Evolutionary conservation across 768 basidiomycete species (phyloP).

Genomic region (Suillus subalutaceus): DNA sequence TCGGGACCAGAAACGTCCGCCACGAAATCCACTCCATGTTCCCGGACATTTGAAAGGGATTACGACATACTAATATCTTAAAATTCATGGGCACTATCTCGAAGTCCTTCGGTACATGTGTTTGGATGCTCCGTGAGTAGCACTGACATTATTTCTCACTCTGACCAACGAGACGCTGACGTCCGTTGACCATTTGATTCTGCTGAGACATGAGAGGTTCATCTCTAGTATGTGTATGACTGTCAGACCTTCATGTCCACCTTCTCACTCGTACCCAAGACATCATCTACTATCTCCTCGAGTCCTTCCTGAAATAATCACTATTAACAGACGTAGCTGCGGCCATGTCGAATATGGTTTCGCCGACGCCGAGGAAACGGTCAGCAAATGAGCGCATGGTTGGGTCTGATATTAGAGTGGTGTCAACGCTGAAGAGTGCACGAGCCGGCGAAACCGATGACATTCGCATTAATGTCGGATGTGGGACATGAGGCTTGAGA

Average conservation of each 20-base stretch:
- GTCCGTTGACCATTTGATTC: neutral
- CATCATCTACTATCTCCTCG: conserved; percentile 33
- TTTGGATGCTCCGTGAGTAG: neutral
- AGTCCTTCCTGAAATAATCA: conserved; percentile 71
- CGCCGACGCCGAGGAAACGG: conserved; percentile 83
- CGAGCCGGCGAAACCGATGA: conserved; percentile 5
- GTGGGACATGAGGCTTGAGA: conserved; percentile 10
- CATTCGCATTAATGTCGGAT: conserved; percentile 1
- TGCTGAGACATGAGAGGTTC: conserved; percentile 2
- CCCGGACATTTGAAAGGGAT: neutral
- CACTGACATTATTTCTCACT: neutral
- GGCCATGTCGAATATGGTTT: conserved; percentile 84
- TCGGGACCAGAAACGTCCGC: neutral
- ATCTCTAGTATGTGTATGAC: conserved; percentile 1
- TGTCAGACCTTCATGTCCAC: conserved; percentile 1
- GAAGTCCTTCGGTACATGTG: neutral
- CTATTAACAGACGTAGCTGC: conserved; percentile 88
- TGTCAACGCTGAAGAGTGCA: conserved; percentile 55
- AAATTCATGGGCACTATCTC: neutral
- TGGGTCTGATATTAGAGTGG: conserved; percentile 71
- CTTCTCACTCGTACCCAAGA: conserved; percentile 1
- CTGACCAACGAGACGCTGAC: neutral
- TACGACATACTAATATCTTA: neutral
- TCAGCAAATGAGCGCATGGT: conserved; percentile 78
- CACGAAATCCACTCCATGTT: neutral